These are phyloP conservation scores for Saccharomycopsis sp. DNA, from an alignment of 805 yeast species.

Conservation along the genomic window DNA sequence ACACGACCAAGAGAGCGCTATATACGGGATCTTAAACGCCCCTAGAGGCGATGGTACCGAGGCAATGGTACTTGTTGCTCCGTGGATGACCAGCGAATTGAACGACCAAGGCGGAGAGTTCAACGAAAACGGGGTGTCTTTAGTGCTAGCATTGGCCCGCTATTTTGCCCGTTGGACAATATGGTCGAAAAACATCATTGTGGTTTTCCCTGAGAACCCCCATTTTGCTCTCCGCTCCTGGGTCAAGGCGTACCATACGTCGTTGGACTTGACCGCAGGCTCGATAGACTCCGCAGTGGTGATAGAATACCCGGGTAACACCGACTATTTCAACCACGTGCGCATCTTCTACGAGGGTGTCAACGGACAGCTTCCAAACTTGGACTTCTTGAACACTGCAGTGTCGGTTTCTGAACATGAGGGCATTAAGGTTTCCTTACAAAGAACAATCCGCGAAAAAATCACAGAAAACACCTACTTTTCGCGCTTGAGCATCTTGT, in stretches of 20 bases:
- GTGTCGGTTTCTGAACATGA: conserved; percentile 71
- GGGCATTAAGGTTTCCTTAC: conserved; percentile 62
- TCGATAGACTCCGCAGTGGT: conserved; percentile 86
- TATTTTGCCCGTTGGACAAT: conserved; percentile 81
- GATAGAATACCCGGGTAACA: conserved; percentile 62
- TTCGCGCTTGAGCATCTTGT: conserved; percentile 51
- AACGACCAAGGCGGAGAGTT: conserved; percentile 26
- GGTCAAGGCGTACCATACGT: conserved; percentile 90
- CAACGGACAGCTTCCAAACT: conserved; percentile 92
- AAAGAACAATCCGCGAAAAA: conserved; percentile 45
- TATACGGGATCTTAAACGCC: conserved; percentile 83
- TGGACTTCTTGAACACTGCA: conserved; percentile 82
- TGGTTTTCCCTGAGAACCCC: conserved; percentile 75
- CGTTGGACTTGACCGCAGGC: conserved; percentile 85
- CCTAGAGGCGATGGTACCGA: conserved; percentile 96
- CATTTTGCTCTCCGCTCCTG: conserved; percentile 67
- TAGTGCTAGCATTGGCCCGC: conserved; percentile 66
- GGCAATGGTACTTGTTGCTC: conserved; percentile 84
- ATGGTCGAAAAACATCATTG: conserved; percentile 91
- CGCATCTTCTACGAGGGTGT: conserved; percentile 81
- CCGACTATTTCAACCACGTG: conserved; percentile 64
- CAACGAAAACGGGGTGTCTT: conserved; percentile 77
- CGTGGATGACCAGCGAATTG: conserved; percentile 70
- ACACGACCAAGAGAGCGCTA: conserved; percentile 29
- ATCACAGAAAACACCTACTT: conserved; percentile 42